Evolutionary conservation across 192 early-diverging fungal species (phyloP), one percentile per base, ranked within the genome.

Genomic region (Kickxella alabastrina): DNA sequence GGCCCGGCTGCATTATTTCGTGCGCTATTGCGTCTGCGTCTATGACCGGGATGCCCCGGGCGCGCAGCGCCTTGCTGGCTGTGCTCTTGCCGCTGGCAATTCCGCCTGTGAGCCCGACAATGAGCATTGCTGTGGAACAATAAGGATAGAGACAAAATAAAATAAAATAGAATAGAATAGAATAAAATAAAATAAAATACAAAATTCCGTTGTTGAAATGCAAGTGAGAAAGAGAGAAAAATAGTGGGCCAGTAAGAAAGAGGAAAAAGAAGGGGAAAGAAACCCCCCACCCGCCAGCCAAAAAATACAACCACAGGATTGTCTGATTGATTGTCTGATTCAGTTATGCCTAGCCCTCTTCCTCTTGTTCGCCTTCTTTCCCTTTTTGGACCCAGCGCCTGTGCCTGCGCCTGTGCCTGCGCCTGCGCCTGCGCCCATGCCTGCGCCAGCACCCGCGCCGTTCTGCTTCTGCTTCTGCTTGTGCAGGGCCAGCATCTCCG

Each of bases 41-140:
- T 23, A 99, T 83, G 35, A 99, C 75, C 6, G 94, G 87, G 15
- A 90, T 65, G 2, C 59, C 68, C 21, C 58, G 57, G 3, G 80
- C 66, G 10, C 51, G 43, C 25, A 95, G 72, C 23, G 83, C 79
- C 8, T 65, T 52, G 23, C 87, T 87, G 24, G 93, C 90, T 6
- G 91, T 95, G 38, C 87, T 89, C 72, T 98, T 98, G 49, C 88
- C 88, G 10, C 87, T 84, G 23, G 92, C 89, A 42, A 99, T 99
- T 25, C 94, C 93, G 46, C 96, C 96, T 8, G 96, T 98, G 32
- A 98, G 78, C 10, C 95, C 95, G 29, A 97, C 65, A 19, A 98
- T 66, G 43, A 87, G 84, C 95, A 98, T 97, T 44, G 35, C 29
- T 39, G 18, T 32, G 14, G 34, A 46, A 44, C 15, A 26, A 47